Evolutionary conservation across 148 eudicot species (phyloP).

Genomic region (Amaranthus cruentus): DNA sequence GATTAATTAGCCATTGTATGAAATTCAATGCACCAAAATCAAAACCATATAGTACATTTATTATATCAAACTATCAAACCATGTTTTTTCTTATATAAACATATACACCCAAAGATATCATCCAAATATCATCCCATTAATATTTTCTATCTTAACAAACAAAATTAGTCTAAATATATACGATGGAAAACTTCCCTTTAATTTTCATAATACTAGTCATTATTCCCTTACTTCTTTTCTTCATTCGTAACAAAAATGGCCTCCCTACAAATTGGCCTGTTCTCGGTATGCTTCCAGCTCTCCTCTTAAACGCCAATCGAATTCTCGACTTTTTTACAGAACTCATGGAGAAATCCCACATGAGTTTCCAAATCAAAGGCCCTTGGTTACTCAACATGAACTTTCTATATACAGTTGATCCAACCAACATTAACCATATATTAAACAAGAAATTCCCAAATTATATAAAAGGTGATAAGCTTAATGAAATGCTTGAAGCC

Average conservation of each 20-base stretch:
- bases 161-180: no score
- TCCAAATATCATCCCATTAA: no score
- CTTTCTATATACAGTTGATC: constrained; percentile 33
- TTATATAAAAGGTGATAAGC: constrained; percentile 39
- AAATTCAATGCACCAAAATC: no score
- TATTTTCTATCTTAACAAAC: no score
- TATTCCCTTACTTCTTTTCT: neutral
- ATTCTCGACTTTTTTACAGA: constrained; percentile 24
- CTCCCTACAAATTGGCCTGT: constrained; percentile 36
- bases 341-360: neutral
- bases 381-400: constrained; percentile 53
- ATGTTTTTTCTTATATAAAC: no score
- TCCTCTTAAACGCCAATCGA: constrained; percentile 24
- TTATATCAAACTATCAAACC: no score
- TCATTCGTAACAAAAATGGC: constrained; percentile 27
- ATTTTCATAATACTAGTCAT: no score
- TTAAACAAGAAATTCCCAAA: constrained; percentile 40
- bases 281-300: constrained; percentile 50
- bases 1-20: no score
- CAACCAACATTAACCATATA: constrained; percentile 40
- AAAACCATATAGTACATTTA: no score
- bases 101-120: no score
- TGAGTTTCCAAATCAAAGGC: constrained; percentile 39
- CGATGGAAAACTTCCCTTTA: neutral
- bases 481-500: constrained; percentile 35